phyloP scores from a whole-genome alignment of 208 protist genomes.

The Acanthamoeba royreba region DNA sequence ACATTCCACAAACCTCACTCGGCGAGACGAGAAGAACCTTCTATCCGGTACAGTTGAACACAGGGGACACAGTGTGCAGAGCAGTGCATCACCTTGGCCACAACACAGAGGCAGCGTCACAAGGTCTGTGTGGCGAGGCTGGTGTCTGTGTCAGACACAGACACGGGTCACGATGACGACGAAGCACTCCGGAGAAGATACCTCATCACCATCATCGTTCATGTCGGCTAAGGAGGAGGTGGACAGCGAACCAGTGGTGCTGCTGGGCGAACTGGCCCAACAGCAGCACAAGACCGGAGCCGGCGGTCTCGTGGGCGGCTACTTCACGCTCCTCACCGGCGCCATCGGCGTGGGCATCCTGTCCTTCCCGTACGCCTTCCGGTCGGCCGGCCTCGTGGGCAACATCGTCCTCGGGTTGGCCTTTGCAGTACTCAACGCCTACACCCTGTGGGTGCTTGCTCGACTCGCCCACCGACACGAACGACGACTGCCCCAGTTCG shows the following conservation, averaged over 20 bases:
- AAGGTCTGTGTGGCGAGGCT: too few species aligned
- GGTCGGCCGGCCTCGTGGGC: neutral
- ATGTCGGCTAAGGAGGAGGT: neutral
- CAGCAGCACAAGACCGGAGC: neutral
- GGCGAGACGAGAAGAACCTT: too few species aligned
- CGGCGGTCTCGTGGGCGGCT: neutral
- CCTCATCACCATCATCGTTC: neutral
- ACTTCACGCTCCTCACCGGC: neutral
- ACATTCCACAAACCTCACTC: too few species aligned
- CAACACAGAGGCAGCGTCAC: too few species aligned
- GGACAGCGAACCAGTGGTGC: neutral
- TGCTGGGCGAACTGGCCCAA: neutral
- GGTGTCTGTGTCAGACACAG: too few species aligned
- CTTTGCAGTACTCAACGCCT: constrained; percentile 29
- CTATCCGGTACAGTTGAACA: too few species aligned
- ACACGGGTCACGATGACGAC: neutral
- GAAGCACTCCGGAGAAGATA: neutral
- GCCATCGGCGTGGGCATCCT: constrained; percentile 44
- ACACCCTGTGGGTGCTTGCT: constrained; percentile 12
- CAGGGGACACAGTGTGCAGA: too few species aligned
- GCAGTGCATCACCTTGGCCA: too few species aligned
- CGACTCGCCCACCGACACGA: constrained; percentile 8
- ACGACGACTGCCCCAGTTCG: neutral
- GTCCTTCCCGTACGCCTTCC: constrained; percentile 27
- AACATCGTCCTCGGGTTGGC: neutral